These are phyloP conservation scores for Debaryomyces prosopidis DNA, from an alignment of 805 yeast genomes.

Conservation along the genomic window DNA sequence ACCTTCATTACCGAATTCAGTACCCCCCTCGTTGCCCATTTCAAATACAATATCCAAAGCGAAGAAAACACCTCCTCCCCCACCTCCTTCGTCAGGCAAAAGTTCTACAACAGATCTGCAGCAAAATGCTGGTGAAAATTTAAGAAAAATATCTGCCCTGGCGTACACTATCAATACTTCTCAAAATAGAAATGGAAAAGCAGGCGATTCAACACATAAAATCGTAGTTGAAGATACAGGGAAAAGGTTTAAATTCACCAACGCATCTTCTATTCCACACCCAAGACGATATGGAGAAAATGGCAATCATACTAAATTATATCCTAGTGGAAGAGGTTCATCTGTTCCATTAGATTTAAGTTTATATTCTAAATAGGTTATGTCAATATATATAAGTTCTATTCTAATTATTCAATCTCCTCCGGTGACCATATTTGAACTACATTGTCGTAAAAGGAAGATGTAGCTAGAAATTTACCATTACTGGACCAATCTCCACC, in stretches of 20 bases:
- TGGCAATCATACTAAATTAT: conserved; percentile 55
- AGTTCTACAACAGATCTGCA: conserved; percentile 33
- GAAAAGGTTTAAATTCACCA: conserved; percentile 64
- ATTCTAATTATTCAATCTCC: background rate
- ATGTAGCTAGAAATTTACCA: conserved; percentile 61
- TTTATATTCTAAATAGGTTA: conserved; percentile 11
- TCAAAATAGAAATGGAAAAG: conserved; percentile 18
- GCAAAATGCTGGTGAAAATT: conserved; percentile 48
- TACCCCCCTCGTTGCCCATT: conserved; percentile 30
- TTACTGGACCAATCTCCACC: conserved; percentile 85
- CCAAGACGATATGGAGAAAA: conserved; percentile 80
- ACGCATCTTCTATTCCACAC: conserved; percentile 71
- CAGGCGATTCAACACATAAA: conserved; percentile 19
- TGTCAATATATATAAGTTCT: conserved; percentile 1
- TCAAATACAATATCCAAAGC: conserved; percentile 10
- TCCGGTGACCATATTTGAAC: conserved; percentile 69
- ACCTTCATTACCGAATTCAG: conserved; percentile 20
- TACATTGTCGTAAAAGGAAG: conserved; percentile 88
- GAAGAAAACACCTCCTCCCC: conserved; percentile 32
- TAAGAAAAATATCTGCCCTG: conserved; percentile 64
- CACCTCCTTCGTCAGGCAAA: conserved; percentile 25
- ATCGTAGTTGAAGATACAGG: conserved; percentile 60
- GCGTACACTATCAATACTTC: conserved; percentile 61
- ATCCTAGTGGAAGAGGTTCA: conserved; percentile 94
- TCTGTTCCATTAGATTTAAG: conserved; percentile 80